A percentile compares a stretch with the other conserved stretches of the same genome.
These are phyloP conservation scores for Lichtheimia ramosa DNA, from an alignment of 371 early-diverging fungal species.

Conservation along the genomic window DNA sequence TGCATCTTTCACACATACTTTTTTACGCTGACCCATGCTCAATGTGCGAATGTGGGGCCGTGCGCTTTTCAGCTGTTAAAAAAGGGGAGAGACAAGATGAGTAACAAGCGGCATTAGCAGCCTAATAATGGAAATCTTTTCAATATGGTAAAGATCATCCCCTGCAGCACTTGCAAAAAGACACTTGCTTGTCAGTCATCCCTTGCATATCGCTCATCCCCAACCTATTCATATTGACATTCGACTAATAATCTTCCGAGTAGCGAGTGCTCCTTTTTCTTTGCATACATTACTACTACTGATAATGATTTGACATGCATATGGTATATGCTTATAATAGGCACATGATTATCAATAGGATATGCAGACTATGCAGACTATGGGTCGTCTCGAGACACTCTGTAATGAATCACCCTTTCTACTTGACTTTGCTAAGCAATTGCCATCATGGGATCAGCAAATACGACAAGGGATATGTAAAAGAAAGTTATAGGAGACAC, in stretches of 20 bases:
- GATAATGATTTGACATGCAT: too few relatives aligned
- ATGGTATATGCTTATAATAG: too few relatives aligned
- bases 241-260: background rate
- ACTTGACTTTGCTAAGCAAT: too few relatives aligned
- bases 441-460: too few relatives aligned
- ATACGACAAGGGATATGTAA: too few relatives aligned
- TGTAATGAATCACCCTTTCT: too few relatives aligned
- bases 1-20: background rate
- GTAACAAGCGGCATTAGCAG: background rate
- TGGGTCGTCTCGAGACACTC: too few relatives aligned
- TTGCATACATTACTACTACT: background rate
- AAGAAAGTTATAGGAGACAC: too few relatives aligned
- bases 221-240: background rate
- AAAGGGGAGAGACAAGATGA: background rate
- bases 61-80: background rate
- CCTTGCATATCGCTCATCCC: background rate
- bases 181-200: background rate
- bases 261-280: background rate
- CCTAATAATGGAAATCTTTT: background rate
- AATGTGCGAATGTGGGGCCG: background rate
- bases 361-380: too few relatives aligned
- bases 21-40: background rate
- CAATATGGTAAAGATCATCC: conserved; percentile 2
- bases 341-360: too few relatives aligned
- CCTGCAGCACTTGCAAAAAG: background rate